Evolutionary conservation across 306 rosid genomes (phyloP).

Genomic region (Vigna radiata): DNA sequence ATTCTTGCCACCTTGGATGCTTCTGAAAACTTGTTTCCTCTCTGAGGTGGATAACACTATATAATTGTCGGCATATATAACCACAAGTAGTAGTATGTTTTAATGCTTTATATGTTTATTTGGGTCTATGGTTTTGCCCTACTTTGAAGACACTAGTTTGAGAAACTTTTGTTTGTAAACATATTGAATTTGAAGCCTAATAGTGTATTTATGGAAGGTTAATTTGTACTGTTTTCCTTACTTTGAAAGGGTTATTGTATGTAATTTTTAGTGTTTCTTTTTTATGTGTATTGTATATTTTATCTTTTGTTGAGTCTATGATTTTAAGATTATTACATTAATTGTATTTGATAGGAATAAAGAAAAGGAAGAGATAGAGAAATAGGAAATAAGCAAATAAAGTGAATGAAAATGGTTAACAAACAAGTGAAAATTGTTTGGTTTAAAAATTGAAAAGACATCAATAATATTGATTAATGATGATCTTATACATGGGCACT

Average conservation of each 20-base stretch:
- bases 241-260: neutral
- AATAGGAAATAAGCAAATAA: too few species aligned
- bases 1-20: conserved; percentile 62
- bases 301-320: too few species aligned
- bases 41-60: neutral
- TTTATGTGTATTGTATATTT: too few species aligned
- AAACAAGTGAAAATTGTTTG: too few species aligned
- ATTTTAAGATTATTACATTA: neutral
- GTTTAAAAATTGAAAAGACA: too few species aligned
- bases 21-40: conserved; percentile 41
- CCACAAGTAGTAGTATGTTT: conserved; percentile 14
- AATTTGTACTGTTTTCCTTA: neutral
- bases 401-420: too few species aligned
- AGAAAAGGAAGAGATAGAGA: too few species aligned
- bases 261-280: neutral
- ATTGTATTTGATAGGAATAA: too few species aligned
- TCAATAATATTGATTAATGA: too few species aligned
- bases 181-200: conserved; percentile 4
- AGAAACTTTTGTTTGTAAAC: neutral
- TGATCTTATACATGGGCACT: too few species aligned
- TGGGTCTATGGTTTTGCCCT: neutral
- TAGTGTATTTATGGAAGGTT: neutral
- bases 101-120: conserved; percentile 5
- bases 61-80: neutral
- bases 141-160: neutral